Conservation (phyloP, 2,329 filamentous ascomycete species). For the Diaporthe sp. region DNA sequence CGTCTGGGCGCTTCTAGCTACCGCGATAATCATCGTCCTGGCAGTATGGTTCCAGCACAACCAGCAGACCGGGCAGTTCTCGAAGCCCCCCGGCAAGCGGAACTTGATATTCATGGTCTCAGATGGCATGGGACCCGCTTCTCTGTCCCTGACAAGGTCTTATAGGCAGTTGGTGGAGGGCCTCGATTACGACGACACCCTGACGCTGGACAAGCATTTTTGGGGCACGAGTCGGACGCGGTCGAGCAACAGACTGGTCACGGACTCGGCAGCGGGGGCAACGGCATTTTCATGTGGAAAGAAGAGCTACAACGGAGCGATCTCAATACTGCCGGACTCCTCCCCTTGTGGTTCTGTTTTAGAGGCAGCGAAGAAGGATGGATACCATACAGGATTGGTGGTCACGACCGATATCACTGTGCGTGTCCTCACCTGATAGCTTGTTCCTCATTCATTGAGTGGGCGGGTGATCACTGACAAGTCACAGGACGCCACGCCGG, state of each 20-base stretch:
- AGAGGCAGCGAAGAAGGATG: constrained; percentile 92
- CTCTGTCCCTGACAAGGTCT: constrained; percentile 86
- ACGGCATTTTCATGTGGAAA: constrained; percentile 93
- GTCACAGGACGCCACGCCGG: constrained; percentile 84
- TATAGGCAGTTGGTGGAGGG: constrained; percentile 84
- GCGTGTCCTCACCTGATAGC: neutral
- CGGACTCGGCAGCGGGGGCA: constrained; percentile 96
- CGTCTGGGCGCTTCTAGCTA: constrained; percentile 86
- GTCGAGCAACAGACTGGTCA: constrained; percentile 87
- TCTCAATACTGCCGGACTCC: constrained; percentile 87
- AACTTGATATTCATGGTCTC: constrained; percentile 99
- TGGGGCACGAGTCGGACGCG: constrained; percentile 92
- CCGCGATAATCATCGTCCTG: constrained; percentile 82
- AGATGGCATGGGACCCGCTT: constrained; percentile 97
- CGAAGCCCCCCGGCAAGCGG: constrained; percentile 73
- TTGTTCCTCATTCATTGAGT: neutral
- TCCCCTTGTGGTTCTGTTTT: constrained; percentile 91
- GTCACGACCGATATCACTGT: constrained; percentile 91
- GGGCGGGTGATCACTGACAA: neutral
- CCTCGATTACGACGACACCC: constrained; percentile 80
- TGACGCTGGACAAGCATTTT: constrained; percentile 88
- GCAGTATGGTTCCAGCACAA: constrained; percentile 84
- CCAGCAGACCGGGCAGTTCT: constrained; percentile 60
- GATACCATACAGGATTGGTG: constrained; percentile 93
- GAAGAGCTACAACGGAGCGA: constrained; percentile 98